Evolutionary conservation across 179 eudicot genomes (phyloP).

Genomic region (Nepenthes alata): DNA sequence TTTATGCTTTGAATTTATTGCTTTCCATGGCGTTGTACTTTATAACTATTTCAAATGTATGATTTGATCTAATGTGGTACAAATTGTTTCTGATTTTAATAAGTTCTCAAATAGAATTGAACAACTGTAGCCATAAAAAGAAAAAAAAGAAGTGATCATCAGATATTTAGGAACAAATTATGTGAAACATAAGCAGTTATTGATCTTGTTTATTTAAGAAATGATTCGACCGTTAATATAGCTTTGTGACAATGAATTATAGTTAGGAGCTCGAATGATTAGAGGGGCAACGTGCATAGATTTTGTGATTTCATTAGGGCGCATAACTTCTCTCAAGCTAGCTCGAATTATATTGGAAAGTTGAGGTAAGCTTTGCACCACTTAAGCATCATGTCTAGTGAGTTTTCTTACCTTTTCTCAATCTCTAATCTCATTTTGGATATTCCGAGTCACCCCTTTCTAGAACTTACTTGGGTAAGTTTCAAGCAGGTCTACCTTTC

Average conservation of each 20-base stretch:
- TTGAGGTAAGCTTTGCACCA: constrained; percentile 22
- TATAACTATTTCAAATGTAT: background rate
- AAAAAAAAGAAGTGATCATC: no score
- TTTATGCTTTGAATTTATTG: background rate
- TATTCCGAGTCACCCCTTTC: no score
- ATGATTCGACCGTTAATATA: constrained; percentile 6
- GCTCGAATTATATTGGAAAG: constrained; percentile 31
- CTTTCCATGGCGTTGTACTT: background rate
- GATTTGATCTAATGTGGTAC: no score
- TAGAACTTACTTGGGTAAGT: background rate
- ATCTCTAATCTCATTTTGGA: no score
- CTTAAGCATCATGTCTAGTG: background rate
- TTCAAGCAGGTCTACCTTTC: constrained; percentile 37
- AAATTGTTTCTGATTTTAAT: no score
- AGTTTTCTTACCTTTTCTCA: no score
- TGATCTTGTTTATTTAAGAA: no score
- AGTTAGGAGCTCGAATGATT: constrained; percentile 37
- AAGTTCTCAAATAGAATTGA: no score
- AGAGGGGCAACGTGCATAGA: constrained; percentile 34
- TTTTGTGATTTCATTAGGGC: constrained; percentile 30
- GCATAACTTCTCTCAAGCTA: constrained; percentile 29
- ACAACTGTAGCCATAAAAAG: no score
- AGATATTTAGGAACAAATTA: no score
- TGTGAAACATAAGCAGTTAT: no score
- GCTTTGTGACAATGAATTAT: constrained; percentile 34